phyloP scores from a whole-genome alignment of 805 yeast species.

The Hanseniaspora pseudoguilliermondii region DNA sequence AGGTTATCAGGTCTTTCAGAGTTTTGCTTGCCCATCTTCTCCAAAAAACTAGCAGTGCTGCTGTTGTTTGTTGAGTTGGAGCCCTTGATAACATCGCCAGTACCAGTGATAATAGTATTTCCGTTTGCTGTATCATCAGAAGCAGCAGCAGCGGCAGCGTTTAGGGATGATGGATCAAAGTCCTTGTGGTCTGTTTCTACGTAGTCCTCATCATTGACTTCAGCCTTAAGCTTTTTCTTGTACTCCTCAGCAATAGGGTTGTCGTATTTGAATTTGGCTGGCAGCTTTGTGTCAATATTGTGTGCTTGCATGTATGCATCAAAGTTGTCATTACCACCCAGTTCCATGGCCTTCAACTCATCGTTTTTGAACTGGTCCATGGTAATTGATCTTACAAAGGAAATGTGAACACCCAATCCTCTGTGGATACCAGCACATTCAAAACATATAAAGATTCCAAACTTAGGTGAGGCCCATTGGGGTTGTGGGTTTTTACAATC shows the following conservation, averaged over 20 bases:
- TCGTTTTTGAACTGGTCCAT: constrained; percentile 98
- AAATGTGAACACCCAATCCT: constrained; percentile 91
- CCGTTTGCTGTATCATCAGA: constrained; percentile 4
- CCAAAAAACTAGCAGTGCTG: constrained; percentile 56
- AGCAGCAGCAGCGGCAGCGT: constrained; percentile 12
- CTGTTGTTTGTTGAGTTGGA: constrained; percentile 42
- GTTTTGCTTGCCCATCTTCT: constrained; percentile 61
- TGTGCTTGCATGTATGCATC: constrained; percentile 52
- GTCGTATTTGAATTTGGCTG: constrained; percentile 66
- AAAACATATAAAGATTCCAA: constrained; percentile 90
- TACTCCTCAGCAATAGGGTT: constrained; percentile 92
- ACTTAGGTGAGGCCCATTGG: constrained; percentile 98
- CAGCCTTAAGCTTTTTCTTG: constrained; percentile 64
- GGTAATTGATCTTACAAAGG: constrained; percentile 90
- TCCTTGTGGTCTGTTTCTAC: constrained; percentile 48
- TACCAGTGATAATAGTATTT: constrained; percentile 10
- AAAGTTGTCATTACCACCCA: constrained; percentile 81
- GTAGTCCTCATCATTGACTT: constrained; percentile 61
- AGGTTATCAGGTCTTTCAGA: constrained; percentile 59
- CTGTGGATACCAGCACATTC: constrained; percentile 97
- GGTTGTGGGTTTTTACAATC: constrained; percentile 95
- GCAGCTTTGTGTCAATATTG: constrained; percentile 53
- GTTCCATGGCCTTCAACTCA: constrained; percentile 79
- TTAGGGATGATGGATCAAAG: constrained; percentile 23
- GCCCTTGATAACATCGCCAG: constrained; percentile 12